phyloP scores from a whole-genome alignment of 306 rosid genomes.

The Citrullus mucosospermus region DNA sequence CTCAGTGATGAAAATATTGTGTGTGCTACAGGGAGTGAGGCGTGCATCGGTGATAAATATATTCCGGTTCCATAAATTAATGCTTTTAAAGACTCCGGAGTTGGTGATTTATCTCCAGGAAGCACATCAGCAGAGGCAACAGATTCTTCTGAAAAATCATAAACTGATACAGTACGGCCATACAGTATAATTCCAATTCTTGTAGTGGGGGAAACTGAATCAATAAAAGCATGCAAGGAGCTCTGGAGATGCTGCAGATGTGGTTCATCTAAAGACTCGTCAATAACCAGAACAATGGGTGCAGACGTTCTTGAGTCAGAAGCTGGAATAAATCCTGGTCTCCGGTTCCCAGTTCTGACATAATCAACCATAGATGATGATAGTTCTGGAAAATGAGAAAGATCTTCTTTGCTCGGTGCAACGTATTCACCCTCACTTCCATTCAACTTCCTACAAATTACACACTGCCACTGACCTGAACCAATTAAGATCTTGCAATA shows the following conservation, averaged over 20 bases:
- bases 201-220: slow-evolving; percentile 75
- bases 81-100: slow-evolving; percentile 57
- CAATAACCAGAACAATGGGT: slow-evolving; percentile 82
- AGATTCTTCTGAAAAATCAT: slow-evolving; percentile 79
- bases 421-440: slow-evolving; percentile 81
- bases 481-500: slow-evolving; percentile 77
- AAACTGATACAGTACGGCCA: slow-evolving; percentile 86
- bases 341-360: slow-evolving; percentile 75
- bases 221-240: slow-evolving; percentile 91
- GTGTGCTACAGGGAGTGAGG: slow-evolving; percentile 84
- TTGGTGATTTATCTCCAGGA: slow-evolving; percentile 79
- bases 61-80: slow-evolving; percentile 87
- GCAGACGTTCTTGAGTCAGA: slow-evolving; percentile 88
- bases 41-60: slow-evolving; percentile 92
- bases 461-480: slow-evolving; percentile 99
- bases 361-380: slow-evolving; percentile 79
- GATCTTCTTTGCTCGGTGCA: slow-evolving; percentile 66
- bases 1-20: slow-evolving; percentile 81
- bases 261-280: slow-evolving; percentile 90
- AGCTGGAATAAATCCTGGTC: slow-evolving; percentile 94
- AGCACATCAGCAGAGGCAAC: slow-evolving; percentile 96
- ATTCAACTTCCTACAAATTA: slow-evolving; percentile 70
- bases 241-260: slow-evolving; percentile 83
- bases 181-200: slow-evolving; percentile 76
- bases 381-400: slow-evolving; percentile 69